These are phyloP conservation scores for Chalaropsis ovoidea DNA, from an alignment of 2,329 filamentous ascomycete genomes.

Conservation along the genomic window DNA sequence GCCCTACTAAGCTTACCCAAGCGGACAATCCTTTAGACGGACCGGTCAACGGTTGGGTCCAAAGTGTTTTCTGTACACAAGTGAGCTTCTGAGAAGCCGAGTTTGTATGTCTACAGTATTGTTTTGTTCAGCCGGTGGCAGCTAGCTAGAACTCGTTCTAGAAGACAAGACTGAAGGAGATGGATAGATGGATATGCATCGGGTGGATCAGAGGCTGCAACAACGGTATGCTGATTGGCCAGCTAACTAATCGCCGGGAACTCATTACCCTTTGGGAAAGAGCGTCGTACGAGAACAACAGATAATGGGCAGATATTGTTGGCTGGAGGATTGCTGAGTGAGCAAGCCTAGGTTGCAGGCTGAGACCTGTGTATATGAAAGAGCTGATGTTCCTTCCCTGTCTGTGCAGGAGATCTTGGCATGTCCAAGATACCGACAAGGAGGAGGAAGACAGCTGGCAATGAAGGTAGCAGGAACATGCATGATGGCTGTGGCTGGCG, in stretches of 20 bases:
- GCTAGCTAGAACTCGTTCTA: too few relatives aligned
- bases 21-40: too few relatives aligned
- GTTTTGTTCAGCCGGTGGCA: too few relatives aligned
- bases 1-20: too few relatives aligned
- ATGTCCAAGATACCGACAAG: background rate
- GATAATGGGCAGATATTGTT: constrained; percentile 11
- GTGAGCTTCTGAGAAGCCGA: too few relatives aligned
- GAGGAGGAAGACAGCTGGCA: background rate
- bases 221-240: background rate
- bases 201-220: background rate
- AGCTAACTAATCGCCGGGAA: background rate
- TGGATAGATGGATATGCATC: background rate
- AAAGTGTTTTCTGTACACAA: too few relatives aligned
- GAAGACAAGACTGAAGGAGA: background rate
- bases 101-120: too few relatives aligned
- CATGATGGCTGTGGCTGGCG: background rate
- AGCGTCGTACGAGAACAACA: background rate
- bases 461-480: background rate
- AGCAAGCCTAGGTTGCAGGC: background rate
- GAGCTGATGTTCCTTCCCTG: too few relatives aligned
- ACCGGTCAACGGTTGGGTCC: too few relatives aligned
- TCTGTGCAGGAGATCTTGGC: too few relatives aligned
- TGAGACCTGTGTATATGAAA: too few relatives aligned
- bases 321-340: constrained; percentile 1
- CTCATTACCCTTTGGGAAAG: background rate